Evolutionary conservation across 73 alveolate genomes (phyloP), one percentile per base, ranked within the genome.

Genomic region (Symbiodinium pilosum): DNA sequence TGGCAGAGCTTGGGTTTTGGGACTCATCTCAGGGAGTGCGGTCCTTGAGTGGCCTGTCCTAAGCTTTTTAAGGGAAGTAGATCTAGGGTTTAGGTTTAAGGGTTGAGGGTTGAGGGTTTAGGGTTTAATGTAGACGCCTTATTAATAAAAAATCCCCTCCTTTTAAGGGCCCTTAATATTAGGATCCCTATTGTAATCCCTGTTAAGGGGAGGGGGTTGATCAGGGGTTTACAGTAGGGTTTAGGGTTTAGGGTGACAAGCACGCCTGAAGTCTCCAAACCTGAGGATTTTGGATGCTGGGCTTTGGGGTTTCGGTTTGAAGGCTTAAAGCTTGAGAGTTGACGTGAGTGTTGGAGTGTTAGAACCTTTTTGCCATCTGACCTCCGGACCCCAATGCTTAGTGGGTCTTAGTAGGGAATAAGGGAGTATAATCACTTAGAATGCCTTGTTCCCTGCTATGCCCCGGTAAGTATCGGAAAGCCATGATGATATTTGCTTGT

Each of bases 31-130:
- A n/a, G n/a, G n/a, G n/a, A n/a, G n/a, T n/a, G n/a, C n/a, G n/a
- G n/a, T n/a, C n/a, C n/a, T n/a, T n/a, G n/a, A n/a, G n/a, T 18
- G 52, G 43, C 39, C 68, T 43, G 54, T 85, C 81, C 38, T 40
- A 64, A n/a, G 77, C 47, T 28, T 91, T 91, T 43, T 88, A 87
- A 68, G 81, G 81, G 81, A 20, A 14, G 59, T 47, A 14, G 59
- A 47, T 47, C 14, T 6, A 64, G 30, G 38, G 30, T n/a, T 30
- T 64, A 1, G 40, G 39, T 20, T 30, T 64, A 4, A 64, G 81
- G 81, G 81, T n/a, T 64, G 4, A 30, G 14, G 81, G 39, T 64
- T 64, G 24, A 64, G 38, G 39, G 38, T 64, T 64, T 5, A 47
- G 77, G 32, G 71, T 30, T 54, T 54, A 54, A 21, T 0, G 18